A percentile compares a stretch with the other conserved stretches of the same genome.
phyloP scores from a whole-genome alignment of 257 asterid species.

The Asclepias syriaca region DNA sequence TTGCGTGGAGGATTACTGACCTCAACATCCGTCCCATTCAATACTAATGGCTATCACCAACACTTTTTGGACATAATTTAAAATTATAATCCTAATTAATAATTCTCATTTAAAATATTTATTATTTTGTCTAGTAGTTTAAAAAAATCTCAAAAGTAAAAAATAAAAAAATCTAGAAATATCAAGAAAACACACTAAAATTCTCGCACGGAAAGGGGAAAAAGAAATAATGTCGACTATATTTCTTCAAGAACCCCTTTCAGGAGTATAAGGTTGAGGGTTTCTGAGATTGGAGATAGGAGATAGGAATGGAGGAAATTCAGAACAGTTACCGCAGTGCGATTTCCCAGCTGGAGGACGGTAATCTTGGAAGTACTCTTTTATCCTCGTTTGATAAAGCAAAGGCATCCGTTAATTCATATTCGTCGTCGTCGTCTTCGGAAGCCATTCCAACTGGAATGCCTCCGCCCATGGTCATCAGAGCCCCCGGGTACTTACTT shows the following conservation, averaged over 20 bases:
- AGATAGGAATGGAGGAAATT: conserved; percentile 47
- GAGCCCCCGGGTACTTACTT: conserved; percentile 42
- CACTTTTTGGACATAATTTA: too few species aligned
- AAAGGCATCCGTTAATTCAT: conserved; percentile 23
- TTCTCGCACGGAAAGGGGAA: not conserved
- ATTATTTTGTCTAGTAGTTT: too few species aligned
- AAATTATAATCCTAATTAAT: too few species aligned
- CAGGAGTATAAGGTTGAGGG: not conserved
- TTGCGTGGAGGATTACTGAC: conserved; percentile 58
- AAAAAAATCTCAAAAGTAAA: too few species aligned
- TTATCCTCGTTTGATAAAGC: conserved; percentile 51
- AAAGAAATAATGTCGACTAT: not conserved
- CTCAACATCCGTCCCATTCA: conserved; percentile 18
- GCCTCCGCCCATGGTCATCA: conserved; percentile 41
- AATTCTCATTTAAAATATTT: too few species aligned
- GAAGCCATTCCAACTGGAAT: conserved; percentile 29
- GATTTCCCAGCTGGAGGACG: conserved; percentile 41
- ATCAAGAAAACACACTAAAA: not conserved
- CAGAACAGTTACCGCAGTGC: conserved; percentile 44
- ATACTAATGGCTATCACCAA: not conserved
- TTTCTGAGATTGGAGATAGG: not conserved
- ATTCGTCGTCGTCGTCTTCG: conserved; percentile 22
- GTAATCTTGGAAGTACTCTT: conserved; percentile 31
- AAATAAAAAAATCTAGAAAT: too few species aligned
- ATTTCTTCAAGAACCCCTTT: not conserved